Percentiles rank a stretch among this genome's conserved stretches.
These are phyloP conservation scores for Hordeum pubiflorum DNA, from an alignment of 202 grass and related monocot species.

Conservation along the genomic window DNA sequence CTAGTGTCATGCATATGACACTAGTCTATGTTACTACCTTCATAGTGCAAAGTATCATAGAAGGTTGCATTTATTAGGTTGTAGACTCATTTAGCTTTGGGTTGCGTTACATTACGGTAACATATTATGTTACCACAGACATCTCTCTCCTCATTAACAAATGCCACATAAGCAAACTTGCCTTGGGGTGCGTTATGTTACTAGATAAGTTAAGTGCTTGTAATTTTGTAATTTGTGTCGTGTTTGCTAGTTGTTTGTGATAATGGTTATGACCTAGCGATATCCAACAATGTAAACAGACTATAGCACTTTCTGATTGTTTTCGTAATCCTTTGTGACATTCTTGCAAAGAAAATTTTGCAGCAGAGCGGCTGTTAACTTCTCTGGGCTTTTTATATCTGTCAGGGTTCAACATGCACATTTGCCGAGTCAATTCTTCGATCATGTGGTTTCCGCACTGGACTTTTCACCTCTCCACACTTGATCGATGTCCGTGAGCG, in stretches of 20 bases:
- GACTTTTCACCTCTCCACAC: conserved; percentile 84
- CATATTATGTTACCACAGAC: too few species aligned
- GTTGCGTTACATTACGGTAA: too few species aligned
- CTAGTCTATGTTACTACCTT: too few species aligned
- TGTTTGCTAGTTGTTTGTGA: neutral
- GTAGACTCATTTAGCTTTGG: too few species aligned
- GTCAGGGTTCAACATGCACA: conserved; percentile 90
- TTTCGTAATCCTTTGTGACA: conserved; percentile 1
- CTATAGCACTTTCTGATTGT: conserved; percentile 12
- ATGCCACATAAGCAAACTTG: too few species aligned
- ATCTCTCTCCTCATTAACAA: too few species aligned
- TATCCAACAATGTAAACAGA: neutral
- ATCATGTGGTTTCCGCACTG: conserved; percentile 79
- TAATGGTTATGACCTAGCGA: neutral
- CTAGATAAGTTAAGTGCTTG: neutral
- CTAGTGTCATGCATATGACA: too few species aligned
- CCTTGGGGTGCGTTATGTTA: too few species aligned
- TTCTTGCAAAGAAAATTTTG: neutral
- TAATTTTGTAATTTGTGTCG: neutral
- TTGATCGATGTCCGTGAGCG: conserved; percentile 87
- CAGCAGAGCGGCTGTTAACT: neutral
- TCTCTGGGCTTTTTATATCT: neutral
- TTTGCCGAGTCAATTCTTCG: conserved; percentile 84
- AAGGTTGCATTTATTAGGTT: too few species aligned
- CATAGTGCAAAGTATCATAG: too few species aligned